A percentile compares a stretch with the other conserved stretches of the same genome.
Evolutionary conservation across 75 land plant genomes (phyloP).

Genomic region (Picea sitchensis): DNA sequence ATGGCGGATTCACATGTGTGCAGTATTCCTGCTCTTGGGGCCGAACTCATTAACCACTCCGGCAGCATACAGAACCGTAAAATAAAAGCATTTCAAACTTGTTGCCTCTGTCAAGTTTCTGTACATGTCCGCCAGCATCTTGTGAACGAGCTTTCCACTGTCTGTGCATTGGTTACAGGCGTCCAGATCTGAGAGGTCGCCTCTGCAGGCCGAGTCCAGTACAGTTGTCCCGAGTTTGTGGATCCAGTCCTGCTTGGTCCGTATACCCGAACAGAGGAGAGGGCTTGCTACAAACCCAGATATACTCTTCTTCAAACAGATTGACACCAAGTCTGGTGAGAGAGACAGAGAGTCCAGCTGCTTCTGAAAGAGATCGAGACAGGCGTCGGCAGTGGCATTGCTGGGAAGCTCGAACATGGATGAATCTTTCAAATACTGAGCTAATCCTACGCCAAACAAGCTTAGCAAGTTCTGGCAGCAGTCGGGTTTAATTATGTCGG

Average conservation of each 20-base stretch:
- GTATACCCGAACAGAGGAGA: slow-evolving; percentile 13
- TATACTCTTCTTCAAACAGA: slow-evolving; percentile 27
- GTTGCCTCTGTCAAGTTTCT: neutral
- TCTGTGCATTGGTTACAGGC: slow-evolving; percentile 46
- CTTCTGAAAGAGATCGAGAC: slow-evolving; percentile 33
- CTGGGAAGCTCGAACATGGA: no score
- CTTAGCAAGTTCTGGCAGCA: no score
- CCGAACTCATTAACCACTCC: slow-evolving; percentile 45
- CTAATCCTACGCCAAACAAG: no score
- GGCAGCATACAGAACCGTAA: slow-evolving; percentile 43
- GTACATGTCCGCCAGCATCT: neutral
- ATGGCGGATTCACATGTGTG: no score
- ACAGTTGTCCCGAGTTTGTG: slow-evolving; percentile 19
- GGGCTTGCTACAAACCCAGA: slow-evolving; percentile 26
- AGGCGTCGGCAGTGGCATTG: slow-evolving; percentile 38
- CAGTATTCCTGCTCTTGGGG: slow-evolving; percentile 33
- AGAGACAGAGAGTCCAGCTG: slow-evolving; percentile 20
- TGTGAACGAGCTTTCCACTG: slow-evolving; percentile 17
- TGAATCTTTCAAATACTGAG: no score
- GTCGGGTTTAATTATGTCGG: no score
- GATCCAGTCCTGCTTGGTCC: slow-evolving; percentile 2
- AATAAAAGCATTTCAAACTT: slow-evolving; percentile 33
- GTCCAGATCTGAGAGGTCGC: slow-evolving; percentile 7
- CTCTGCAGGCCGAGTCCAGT: slow-evolving; percentile 5
- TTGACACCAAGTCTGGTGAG: slow-evolving; percentile 13